phyloP scores from a whole-genome alignment of 2,329 filamentous ascomycete genomes.

The Fusarium chlamydosporum region DNA sequence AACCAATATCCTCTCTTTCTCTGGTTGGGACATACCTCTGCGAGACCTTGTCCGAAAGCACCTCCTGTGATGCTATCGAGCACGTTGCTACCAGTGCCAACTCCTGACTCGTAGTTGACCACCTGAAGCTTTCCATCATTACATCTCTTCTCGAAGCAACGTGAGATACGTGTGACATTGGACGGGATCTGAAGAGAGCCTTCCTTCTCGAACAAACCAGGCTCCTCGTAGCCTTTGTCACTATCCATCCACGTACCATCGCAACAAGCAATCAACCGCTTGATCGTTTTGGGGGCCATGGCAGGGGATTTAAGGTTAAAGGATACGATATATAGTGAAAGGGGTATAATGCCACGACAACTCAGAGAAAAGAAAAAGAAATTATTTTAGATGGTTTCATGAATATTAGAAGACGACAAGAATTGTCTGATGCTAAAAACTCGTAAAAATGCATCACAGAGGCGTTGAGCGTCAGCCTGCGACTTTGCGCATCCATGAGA shows the following conservation, averaged over 20 bases:
- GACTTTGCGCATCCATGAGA: conserved; percentile 19
- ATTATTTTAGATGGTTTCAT: not conserved
- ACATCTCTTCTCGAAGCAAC: conserved; percentile 67
- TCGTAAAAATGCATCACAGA: conserved; percentile 13
- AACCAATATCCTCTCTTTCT: conserved; percentile 4
- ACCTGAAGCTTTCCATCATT: conserved; percentile 69
- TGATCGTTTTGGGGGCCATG: conserved; percentile 49
- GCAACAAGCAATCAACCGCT: conserved; percentile 67
- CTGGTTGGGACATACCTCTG: conserved; percentile 58
- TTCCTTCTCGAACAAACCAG: conserved; percentile 54
- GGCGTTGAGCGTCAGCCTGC: conserved; percentile 23
- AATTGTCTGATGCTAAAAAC: not conserved
- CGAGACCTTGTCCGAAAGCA: conserved; percentile 68
- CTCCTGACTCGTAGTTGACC: conserved; percentile 72
- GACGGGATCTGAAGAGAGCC: conserved; percentile 66
- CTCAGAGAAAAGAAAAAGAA: not conserved
- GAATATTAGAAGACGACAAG: not conserved
- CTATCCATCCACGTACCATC: conserved; percentile 70
- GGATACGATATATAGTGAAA: not conserved
- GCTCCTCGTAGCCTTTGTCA: conserved; percentile 63
- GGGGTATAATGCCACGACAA: not conserved
- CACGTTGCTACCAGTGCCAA: conserved; percentile 66
- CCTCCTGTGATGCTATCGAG: conserved; percentile 68
- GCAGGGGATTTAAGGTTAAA: not conserved
- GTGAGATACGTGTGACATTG: conserved; percentile 72